Evolutionary conservation across 148 eudicot genomes (phyloP).

Genomic region (Chenopodium quinoa): DNA sequence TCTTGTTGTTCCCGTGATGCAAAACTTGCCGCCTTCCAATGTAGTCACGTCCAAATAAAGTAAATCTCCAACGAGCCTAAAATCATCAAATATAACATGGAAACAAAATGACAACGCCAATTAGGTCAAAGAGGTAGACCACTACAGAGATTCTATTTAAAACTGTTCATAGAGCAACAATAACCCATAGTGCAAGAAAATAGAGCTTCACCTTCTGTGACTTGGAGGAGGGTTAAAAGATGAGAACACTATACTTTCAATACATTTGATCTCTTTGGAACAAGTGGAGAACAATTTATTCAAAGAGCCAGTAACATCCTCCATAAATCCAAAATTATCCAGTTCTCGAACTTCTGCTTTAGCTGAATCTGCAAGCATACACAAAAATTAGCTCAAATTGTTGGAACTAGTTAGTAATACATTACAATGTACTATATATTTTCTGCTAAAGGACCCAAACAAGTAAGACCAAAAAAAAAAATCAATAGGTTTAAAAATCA

Average conservation of each 20-base stretch:
- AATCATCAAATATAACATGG: conserved; percentile 1
- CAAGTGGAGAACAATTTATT: conserved; percentile 59
- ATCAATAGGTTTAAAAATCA: neutral
- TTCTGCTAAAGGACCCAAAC: neutral
- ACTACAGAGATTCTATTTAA: neutral
- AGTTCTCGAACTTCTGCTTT: conserved; percentile 69
- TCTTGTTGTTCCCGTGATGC: conserved; percentile 87
- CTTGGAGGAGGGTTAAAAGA: conserved; percentile 97
- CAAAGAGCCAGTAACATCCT: conserved; percentile 68
- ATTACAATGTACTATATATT: neutral
- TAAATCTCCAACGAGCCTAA: conserved; percentile 96
- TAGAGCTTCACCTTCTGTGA: conserved; percentile 65
- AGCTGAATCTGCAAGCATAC: conserved; percentile 38
- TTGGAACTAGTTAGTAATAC: neutral
- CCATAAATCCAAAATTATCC: conserved; percentile 85
- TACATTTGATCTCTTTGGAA: conserved; percentile 74
- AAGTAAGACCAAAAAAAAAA: neutral
- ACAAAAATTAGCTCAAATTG: neutral
- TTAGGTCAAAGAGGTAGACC: neutral
- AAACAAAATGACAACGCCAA: neutral
- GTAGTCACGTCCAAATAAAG: conserved; percentile 88
- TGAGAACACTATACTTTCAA: conserved; percentile 84
- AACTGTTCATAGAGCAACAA: neutral
- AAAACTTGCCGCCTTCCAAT: conserved; percentile 73
- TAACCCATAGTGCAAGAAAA: neutral